Percentiles rank a stretch among this genome's conserved stretches.
Evolutionary conservation across 2,329 filamentous ascomycete genomes (phyloP).

Genomic region (Pyrenophora tritici-repentis): DNA sequence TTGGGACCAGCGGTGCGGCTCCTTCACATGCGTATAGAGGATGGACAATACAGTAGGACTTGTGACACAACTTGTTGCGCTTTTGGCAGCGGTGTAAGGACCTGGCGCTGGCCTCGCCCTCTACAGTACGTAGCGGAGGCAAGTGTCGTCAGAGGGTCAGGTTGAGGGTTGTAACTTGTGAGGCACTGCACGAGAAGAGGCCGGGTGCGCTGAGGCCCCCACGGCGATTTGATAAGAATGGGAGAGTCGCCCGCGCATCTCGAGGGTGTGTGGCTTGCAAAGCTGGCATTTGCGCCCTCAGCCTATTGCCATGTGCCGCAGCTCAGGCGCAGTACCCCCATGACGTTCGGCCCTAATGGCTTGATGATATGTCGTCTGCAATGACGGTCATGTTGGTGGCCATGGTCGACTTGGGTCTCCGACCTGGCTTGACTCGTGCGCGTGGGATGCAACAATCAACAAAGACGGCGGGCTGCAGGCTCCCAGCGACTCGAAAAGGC

Average conservation of each 20-base stretch:
- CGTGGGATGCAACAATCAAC: background rate
- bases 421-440: slow-evolving; percentile 10
- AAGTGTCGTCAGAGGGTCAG: slow-evolving; percentile 9
- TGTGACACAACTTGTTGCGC: background rate
- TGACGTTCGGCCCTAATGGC: slow-evolving; percentile 3
- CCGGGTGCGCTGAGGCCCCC: slow-evolving; percentile 13
- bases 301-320: slow-evolving; percentile 10
- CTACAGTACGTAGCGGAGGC: slow-evolving; percentile 7
- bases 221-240: slow-evolving; percentile 25
- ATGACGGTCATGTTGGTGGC: background rate
- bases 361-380: background rate
- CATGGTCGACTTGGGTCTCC: background rate
- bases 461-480: background rate
- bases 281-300: slow-evolving; percentile 2
- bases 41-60: background rate
- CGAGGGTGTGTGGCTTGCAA: slow-evolving; percentile 6
- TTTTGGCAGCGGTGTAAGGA: background rate
- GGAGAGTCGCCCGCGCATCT: slow-evolving; percentile 14
- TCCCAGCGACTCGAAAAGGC: too few species aligned
- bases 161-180: background rate
- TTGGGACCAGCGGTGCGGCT: slow-evolving; percentile 4
- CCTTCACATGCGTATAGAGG: slow-evolving; percentile 4
- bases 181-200: slow-evolving; percentile 16
- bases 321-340: background rate
- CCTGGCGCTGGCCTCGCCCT: slow-evolving; percentile 5